Conservation (phyloP, 495 filamentous ascomycete species). For the Aspergillus carlsbadensis region DNA sequence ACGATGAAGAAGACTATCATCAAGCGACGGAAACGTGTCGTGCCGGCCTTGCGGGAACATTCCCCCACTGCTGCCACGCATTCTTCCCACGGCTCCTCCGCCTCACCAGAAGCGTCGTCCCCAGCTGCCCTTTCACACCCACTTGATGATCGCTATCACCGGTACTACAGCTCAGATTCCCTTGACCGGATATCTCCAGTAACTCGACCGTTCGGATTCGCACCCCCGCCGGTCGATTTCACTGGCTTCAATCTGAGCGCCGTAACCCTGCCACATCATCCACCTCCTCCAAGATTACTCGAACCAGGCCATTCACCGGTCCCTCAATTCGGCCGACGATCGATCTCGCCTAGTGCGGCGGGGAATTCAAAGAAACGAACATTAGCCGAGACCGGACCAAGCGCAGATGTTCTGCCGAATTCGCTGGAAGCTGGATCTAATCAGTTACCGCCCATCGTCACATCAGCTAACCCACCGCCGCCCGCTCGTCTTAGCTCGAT, state of each 20-base stretch:
- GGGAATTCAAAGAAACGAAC: slow-evolving; percentile 46
- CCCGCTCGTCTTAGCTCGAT: slow-evolving; percentile 69
- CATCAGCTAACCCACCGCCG: slow-evolving; percentile 38
- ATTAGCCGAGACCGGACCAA: slow-evolving; percentile 33
- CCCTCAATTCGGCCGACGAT: slow-evolving; percentile 39
- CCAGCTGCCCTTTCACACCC: slow-evolving; percentile 51
- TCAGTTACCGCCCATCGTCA: slow-evolving; percentile 47
- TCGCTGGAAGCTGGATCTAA: slow-evolving; percentile 42
- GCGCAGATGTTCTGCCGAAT: slow-evolving; percentile 28
- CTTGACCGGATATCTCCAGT: slow-evolving; percentile 31
- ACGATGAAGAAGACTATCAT: slow-evolving; percentile 98
- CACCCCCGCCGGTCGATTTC: slow-evolving; percentile 52
- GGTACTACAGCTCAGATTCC: slow-evolving; percentile 41
- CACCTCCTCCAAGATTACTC: slow-evolving; percentile 40
- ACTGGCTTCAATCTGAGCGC: slow-evolving; percentile 44
- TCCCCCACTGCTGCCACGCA: slow-evolving; percentile 43
- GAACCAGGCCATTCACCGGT: slow-evolving; percentile 37
- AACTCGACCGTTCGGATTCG: slow-evolving; percentile 33
- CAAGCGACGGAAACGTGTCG: slow-evolving; percentile 92
- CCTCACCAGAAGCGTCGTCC: slow-evolving; percentile 40
- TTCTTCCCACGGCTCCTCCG: slow-evolving; percentile 46
- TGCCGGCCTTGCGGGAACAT: slow-evolving; percentile 70
- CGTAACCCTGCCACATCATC: slow-evolving; percentile 39
- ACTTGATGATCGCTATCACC: slow-evolving; percentile 55
- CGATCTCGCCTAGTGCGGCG: slow-evolving; percentile 37